Evolutionary conservation across 805 yeast genomes (phyloP).

Genomic region (Candida vaughaniae): DNA sequence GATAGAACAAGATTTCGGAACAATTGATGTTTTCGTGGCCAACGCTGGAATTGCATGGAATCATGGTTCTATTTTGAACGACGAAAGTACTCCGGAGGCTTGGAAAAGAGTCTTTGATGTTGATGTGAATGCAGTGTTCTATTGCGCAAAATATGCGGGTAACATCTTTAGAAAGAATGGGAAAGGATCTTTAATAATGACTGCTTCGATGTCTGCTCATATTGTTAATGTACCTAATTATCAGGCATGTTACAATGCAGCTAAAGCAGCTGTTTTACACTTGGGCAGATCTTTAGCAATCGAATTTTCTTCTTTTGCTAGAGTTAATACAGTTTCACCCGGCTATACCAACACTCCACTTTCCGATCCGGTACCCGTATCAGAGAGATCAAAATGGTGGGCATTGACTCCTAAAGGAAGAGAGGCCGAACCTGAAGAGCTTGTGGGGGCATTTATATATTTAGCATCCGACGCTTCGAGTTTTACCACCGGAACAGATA

Average conservation of each 20-base stretch:
- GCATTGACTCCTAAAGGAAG: slow-evolving; percentile 43
- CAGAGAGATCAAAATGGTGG: slow-evolving; percentile 38
- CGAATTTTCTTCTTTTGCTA: slow-evolving; percentile 43
- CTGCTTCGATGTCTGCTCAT: slow-evolving; percentile 40
- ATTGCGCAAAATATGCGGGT: slow-evolving; percentile 29
- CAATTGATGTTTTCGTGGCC: slow-evolving; percentile 28
- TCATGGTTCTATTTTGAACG: slow-evolving; percentile 23
- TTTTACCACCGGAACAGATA: slow-evolving; percentile 44
- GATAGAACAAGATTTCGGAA: slow-evolving; percentile 23
- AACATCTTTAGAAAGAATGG: slow-evolving; percentile 22
- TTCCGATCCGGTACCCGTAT: slow-evolving; percentile 26
- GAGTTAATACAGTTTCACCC: slow-evolving; percentile 36
- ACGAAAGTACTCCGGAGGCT: slow-evolving; percentile 19
- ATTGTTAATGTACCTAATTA: slow-evolving; percentile 36
- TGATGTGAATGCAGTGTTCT: slow-evolving; percentile 27
- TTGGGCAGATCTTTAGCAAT: slow-evolving; percentile 37
- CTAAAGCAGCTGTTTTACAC: slow-evolving; percentile 38
- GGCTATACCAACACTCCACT: slow-evolving; percentile 23
- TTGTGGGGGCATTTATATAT: slow-evolving; percentile 45
- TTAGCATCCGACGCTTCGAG: slow-evolving; percentile 45
- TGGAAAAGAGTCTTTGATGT: slow-evolving; percentile 27
- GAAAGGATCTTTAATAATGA: slow-evolving; percentile 32
- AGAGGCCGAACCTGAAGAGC: slow-evolving; percentile 40
- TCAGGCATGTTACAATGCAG: slow-evolving; percentile 40
- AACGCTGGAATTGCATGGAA: slow-evolving; percentile 33